Conservation (phyloP, 2,329 filamentous ascomycete genomes). For the Huntiella decipiens region DNA sequence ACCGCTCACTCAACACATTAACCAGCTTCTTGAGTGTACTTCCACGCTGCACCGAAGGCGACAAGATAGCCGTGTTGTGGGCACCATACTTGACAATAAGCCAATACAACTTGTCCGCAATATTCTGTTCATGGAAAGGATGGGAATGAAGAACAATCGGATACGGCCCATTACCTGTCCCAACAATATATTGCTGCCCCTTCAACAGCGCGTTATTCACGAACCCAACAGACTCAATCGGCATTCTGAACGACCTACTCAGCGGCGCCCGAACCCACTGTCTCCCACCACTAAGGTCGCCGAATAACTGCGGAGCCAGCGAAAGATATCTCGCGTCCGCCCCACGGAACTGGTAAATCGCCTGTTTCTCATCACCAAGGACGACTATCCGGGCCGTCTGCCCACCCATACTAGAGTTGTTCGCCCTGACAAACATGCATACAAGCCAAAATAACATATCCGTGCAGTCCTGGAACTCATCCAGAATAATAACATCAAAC, state of each 20-base stretch:
- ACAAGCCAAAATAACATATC: slow-evolving; percentile 16
- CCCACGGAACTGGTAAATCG: slow-evolving; percentile 16
- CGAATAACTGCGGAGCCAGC: slow-evolving; percentile 14
- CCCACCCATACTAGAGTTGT: slow-evolving; percentile 11
- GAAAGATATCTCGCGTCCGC: slow-evolving; percentile 17
- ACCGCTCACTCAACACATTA: slow-evolving; percentile 4
- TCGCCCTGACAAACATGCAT: slow-evolving; percentile 14
- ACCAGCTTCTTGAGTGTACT: background rate
- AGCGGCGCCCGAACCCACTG: slow-evolving; percentile 13
- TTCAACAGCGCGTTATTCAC: slow-evolving; percentile 16
- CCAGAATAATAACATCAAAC: slow-evolving; percentile 18
- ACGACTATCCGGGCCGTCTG: slow-evolving; percentile 14
- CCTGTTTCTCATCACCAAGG: slow-evolving; percentile 18
- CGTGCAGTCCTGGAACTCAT: slow-evolving; percentile 19
- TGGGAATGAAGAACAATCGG: slow-evolving; percentile 15
- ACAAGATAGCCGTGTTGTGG: slow-evolving; percentile 7
- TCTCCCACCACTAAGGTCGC: slow-evolving; percentile 12
- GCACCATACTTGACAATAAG: slow-evolving; percentile 14
- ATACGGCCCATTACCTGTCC: slow-evolving; percentile 16
- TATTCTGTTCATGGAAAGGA: background rate
- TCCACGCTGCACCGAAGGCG: slow-evolving; percentile 1
- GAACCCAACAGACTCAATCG: slow-evolving; percentile 14
- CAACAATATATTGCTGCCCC: slow-evolving; percentile 16
- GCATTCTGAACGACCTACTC: slow-evolving; percentile 16
- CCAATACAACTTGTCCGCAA: slow-evolving; percentile 13